Evolutionary conservation across 257 asterid genomes (phyloP).

Genomic region (Solanum dulcamara): DNA sequence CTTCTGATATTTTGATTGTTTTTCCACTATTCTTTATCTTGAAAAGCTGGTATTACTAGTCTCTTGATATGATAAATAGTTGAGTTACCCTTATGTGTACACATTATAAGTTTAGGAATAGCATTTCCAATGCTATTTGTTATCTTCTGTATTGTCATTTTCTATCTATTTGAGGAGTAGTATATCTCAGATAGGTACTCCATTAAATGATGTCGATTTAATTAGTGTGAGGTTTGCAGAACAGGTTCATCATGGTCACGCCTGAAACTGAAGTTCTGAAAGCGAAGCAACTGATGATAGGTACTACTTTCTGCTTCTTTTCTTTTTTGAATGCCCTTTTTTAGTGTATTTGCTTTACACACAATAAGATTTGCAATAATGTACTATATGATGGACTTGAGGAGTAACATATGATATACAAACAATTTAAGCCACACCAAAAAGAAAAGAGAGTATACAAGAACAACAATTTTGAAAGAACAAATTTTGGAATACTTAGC

Average conservation of each 20-base stretch:
- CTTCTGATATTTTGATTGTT: background rate
- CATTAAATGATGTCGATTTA: background rate
- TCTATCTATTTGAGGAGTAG: background rate
- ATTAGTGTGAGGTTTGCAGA: conserved; percentile 32
- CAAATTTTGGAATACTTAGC: too few relatives aligned
- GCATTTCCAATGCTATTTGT: background rate
- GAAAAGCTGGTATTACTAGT: background rate
- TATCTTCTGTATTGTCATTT: background rate
- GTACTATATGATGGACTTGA: too few relatives aligned
- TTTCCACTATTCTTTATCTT: background rate
- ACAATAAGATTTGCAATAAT: too few relatives aligned
- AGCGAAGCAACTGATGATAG: conserved; percentile 86
- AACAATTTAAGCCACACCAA: too few relatives aligned
- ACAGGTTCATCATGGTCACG: conserved; percentile 41
- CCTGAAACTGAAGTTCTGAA: conserved; percentile 39
- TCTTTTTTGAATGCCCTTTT: background rate
- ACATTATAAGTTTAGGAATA: background rate
- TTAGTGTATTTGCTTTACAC: background rate
- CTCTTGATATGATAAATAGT: background rate
- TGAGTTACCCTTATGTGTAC: background rate
- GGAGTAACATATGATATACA: too few relatives aligned
- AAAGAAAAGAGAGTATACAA: too few relatives aligned
- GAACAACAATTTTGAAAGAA: too few relatives aligned
- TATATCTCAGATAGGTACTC: background rate
- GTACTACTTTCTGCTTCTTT: background rate